phyloP scores from a whole-genome alignment of 768 basidiomycete species.

The Pleurotus platypus region DNA sequence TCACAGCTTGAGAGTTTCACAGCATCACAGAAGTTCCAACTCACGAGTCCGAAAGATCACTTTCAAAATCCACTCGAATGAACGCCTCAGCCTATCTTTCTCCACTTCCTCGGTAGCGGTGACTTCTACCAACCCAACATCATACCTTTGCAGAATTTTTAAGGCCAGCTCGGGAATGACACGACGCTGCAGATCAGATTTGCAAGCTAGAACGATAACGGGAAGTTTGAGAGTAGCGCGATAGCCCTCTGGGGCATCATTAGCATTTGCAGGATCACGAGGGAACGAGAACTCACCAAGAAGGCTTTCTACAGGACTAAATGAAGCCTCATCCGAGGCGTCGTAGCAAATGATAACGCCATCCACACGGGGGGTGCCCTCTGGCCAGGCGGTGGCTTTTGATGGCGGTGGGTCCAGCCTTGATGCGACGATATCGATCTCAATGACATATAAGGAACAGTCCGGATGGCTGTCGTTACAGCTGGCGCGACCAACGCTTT shows the following conservation, averaged over 20 bases:
- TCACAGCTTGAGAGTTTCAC: constrained; percentile 5
- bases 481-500: constrained; percentile 28
- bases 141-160: constrained; percentile 52
- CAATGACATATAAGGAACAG: constrained; percentile 48
- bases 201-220: constrained; percentile 81
- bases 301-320: constrained; percentile 61
- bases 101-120: constrained; percentile 52
- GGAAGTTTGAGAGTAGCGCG: constrained; percentile 51
- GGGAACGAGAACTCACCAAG: constrained; percentile 53
- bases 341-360: constrained; percentile 89
- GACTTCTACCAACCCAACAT: constrained; percentile 79
- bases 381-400: constrained; percentile 41
- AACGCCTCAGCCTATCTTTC: constrained; percentile 67
- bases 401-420: constrained; percentile 23
- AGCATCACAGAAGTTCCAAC: not conserved
- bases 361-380: constrained; percentile 57
- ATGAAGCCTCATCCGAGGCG: constrained; percentile 57
- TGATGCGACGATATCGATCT: constrained; percentile 44
- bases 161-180: constrained; percentile 56
- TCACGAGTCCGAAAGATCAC: constrained; percentile 52
- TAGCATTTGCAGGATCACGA: not conserved
- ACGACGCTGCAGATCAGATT: constrained; percentile 63
- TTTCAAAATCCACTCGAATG: constrained; percentile 73
- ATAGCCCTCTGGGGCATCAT: constrained; percentile 47
- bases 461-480: constrained; percentile 35